Percentiles rank a stretch among this genome's conserved stretches.
phyloP scores from a whole-genome alignment of 2,329 filamentous ascomycete species.

The Mollisia scopiformis region DNA sequence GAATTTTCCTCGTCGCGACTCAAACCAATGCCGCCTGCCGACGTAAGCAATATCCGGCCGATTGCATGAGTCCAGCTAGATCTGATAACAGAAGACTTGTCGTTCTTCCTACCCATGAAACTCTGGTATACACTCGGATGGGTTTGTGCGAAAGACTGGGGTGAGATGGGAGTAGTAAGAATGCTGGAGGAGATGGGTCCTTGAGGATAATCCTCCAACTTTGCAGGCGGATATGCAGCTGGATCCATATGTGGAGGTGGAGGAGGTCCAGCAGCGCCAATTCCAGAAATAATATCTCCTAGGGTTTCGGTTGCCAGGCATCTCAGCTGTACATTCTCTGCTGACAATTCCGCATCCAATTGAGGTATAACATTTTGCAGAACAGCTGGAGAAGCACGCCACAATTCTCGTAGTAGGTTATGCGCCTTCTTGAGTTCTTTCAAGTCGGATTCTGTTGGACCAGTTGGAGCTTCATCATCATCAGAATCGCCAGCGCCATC shows the following conservation, averaged over 20 bases:
- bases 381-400: constrained; percentile 87
- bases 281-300: constrained; percentile 91
- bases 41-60: constrained; percentile 87
- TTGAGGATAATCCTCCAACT: constrained; percentile 60
- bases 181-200: constrained; percentile 58
- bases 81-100: constrained; percentile 82
- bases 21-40: constrained; percentile 85
- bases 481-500: constrained; percentile 64
- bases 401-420: constrained; percentile 84
- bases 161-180: constrained; percentile 81
- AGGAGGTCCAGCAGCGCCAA: constrained; percentile 87
- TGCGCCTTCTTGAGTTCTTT: constrained; percentile 90
- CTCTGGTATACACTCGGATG: constrained; percentile 79
- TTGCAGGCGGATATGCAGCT: constrained; percentile 79
- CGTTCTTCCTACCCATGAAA: constrained; percentile 83
- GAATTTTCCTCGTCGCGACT: constrained; percentile 79
- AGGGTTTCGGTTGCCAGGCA: constrained; percentile 90
- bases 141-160: constrained; percentile 85
- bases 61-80: constrained; percentile 84
- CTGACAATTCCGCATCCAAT: constrained; percentile 87
- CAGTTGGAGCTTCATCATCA: constrained; percentile 60
- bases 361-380: constrained; percentile 93
- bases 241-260: constrained; percentile 75
- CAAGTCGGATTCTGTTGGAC: constrained; percentile 80
- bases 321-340: constrained; percentile 85